These are phyloP conservation scores for Blakeslea trispora DNA, from an alignment of 371 early-diverging fungal genomes.

Conservation along the genomic window DNA sequence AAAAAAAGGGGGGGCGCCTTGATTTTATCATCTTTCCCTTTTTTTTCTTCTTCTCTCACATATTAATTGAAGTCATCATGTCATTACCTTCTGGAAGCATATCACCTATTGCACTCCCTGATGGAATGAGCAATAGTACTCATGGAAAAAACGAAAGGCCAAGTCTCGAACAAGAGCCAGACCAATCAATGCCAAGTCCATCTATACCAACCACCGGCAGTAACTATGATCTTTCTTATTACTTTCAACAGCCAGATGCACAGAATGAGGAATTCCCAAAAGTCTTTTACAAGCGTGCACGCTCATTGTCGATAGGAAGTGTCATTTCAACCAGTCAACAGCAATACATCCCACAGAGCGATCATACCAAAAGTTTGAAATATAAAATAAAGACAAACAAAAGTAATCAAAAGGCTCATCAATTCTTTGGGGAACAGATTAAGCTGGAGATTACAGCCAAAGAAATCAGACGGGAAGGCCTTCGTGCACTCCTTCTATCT, in stretches of 20 bases:
- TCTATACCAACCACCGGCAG: background rate
- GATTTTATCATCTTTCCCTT: no score
- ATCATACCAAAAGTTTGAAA: background rate
- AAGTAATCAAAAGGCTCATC: conserved; percentile 32
- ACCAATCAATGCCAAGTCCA: background rate
- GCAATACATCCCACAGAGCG: background rate
- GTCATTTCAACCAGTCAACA: conserved; percentile 10
- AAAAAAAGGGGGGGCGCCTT: no score
- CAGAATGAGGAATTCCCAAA: background rate
- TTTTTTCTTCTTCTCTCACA: no score
- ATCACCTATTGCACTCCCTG: no score
- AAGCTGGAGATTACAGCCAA: conserved; percentile 38
- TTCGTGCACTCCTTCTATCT: conserved; percentile 38
- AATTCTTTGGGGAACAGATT: conserved; percentile 45
- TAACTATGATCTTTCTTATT: conserved; percentile 19
- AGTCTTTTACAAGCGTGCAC: background rate
- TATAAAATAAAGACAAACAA: conserved; percentile 19
- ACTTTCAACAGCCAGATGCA: conserved; percentile 5
- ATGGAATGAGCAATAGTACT: no score
- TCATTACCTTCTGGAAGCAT: no score
- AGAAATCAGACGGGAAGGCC: conserved; percentile 43
- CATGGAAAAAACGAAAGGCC: background rate
- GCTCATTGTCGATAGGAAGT: conserved; percentile 22
- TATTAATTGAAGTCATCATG: no score
- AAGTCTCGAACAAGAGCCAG: background rate